Evolutionary conservation across 495 filamentous ascomycete genomes (phyloP).

Genomic region (Evernia prunastri): DNA sequence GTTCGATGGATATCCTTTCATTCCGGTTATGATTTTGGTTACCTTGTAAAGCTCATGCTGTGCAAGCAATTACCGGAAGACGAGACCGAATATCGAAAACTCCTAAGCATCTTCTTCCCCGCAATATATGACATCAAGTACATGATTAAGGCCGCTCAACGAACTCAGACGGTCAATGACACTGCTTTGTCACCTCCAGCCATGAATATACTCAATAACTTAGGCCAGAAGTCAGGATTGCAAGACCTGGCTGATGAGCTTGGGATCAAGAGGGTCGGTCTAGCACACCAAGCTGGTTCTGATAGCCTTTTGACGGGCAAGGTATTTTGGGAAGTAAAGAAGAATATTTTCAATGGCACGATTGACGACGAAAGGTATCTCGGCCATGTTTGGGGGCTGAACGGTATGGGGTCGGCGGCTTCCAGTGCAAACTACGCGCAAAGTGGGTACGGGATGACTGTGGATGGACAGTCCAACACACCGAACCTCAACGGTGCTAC

Average conservation of each 20-base stretch:
- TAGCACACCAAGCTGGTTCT: slow-evolving; percentile 82
- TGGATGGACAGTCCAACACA: slow-evolving; percentile 35
- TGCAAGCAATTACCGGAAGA: slow-evolving; percentile 74
- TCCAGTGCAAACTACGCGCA: slow-evolving; percentile 18
- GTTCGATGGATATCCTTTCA: slow-evolving; percentile 97
- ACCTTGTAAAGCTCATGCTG: slow-evolving; percentile 86
- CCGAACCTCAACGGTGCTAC: slow-evolving; percentile 53
- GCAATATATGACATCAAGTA: slow-evolving; percentile 93
- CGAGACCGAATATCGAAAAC: slow-evolving; percentile 76
- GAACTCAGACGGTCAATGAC: slow-evolving; percentile 54
- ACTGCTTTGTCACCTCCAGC: slow-evolving; percentile 55
- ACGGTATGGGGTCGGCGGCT: slow-evolving; percentile 38
- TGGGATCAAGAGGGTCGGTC: slow-evolving; percentile 76
- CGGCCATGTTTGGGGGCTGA: slow-evolving; percentile 85
- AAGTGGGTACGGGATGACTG: slow-evolving; percentile 19
- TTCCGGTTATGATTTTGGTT: slow-evolving; percentile 98
- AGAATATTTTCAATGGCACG: slow-evolving; percentile 74
- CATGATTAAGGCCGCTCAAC: slow-evolving; percentile 80
- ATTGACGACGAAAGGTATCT: slow-evolving; percentile 68
- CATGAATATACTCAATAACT: slow-evolving; percentile 63
- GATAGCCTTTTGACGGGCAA: slow-evolving; percentile 89
- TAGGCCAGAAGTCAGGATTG: slow-evolving; percentile 79
- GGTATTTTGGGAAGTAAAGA: slow-evolving; percentile 83
- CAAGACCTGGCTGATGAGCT: slow-evolving; percentile 92
- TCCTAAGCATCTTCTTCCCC: slow-evolving; percentile 87